phyloP scores from a whole-genome alignment of 331 rosid genomes.

The Erythrophleum ivorense region DNA sequence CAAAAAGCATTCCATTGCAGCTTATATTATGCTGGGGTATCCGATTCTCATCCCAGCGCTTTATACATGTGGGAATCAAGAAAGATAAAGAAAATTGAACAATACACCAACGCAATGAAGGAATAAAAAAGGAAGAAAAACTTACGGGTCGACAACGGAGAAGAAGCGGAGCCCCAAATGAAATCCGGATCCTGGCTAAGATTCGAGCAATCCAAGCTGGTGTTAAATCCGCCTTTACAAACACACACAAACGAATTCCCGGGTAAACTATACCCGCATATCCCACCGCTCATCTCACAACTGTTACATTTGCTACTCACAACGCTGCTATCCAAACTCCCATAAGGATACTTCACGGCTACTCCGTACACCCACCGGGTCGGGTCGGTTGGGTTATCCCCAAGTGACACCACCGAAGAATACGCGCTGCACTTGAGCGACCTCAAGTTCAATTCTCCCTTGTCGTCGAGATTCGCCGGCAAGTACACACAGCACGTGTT shows the following conservation, averaged over 20 bases:
- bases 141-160: conserved; percentile 34
- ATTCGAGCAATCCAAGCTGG: conserved; percentile 61
- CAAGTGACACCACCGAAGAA: conserved; percentile 56
- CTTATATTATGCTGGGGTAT: conserved; percentile 21
- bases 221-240: conserved; percentile 57
- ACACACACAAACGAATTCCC: conserved; percentile 59
- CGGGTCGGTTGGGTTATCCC: conserved; percentile 64
- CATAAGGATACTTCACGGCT: conserved; percentile 52
- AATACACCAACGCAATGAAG: neutral
- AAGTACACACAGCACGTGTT: conserved; percentile 75
- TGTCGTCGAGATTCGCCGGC: conserved; percentile 57
- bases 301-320: conserved; percentile 51
- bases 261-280: conserved; percentile 60
- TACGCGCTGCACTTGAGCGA: conserved; percentile 51
- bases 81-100: conserved; percentile 18
- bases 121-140: neutral
- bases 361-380: conserved; percentile 66
- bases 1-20: neutral
- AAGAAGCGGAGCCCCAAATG: conserved; percentile 46
- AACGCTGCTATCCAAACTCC: conserved; percentile 43
- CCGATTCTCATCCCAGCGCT: conserved; percentile 33
- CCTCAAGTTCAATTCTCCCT: conserved; percentile 55
- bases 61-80: neutral
- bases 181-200: conserved; percentile 35
- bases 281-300: conserved; percentile 67